Base-by-base conservation (phyloP, 2,329 filamentous ascomycete genomes). In the Stachybotrys elegans region DNA sequence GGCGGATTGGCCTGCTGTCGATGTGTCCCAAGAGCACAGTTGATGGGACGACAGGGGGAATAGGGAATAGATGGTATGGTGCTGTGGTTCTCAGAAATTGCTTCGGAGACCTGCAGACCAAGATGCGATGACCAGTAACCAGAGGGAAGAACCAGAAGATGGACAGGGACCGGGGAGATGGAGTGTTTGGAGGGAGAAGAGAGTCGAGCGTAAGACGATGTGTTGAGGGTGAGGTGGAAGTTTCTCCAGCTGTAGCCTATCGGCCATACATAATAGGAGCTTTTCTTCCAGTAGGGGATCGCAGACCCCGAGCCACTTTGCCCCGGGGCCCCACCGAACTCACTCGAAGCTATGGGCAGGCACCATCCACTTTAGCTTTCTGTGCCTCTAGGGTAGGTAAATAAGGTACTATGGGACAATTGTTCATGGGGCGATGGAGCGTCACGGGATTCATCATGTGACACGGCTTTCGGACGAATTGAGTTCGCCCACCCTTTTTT, bases 201-300 rank as follows among this genome's bases (percentile, higher is more conserved):
- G 50, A 50, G 51, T 51, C 43, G 45, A 49, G 46, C 36, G 48
- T 58, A 52, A 53, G 48, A 54, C 48, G 49, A 48, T 44, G 43
- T 56, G 52, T 57, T 65, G 56, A 67, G 58, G 63, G 60, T 67
- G 62, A 69, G 58, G 65, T 68, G 63, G 65, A 67, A 67, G 64
- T 61, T 67, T 64, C 57, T 59, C 61, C 52, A 61, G 57, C 51
- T 55, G n/a, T n/a, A n/a, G n/a, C n/a, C n/a, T n/a, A n/a, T n/a
- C n/a, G n/a, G n/a, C n/a, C n/a, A n/a, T n/a, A n/a, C n/a, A n/a
- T n/a, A n/a, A n/a, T n/a, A n/a, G n/a, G n/a, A n/a, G n/a, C n/a
- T n/a, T n/a, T 45, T 51, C 47, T 47, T 50, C 44, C 46, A 49
- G 49, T 52, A 54, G 48, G 52, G 57, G 45, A 49, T 22, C 42